Percentiles rank a stretch among this genome's conserved stretches.
These are phyloP conservation scores for Xylaria sp. DNA, from an alignment of 495 filamentous ascomycete species.

Conservation along the genomic window DNA sequence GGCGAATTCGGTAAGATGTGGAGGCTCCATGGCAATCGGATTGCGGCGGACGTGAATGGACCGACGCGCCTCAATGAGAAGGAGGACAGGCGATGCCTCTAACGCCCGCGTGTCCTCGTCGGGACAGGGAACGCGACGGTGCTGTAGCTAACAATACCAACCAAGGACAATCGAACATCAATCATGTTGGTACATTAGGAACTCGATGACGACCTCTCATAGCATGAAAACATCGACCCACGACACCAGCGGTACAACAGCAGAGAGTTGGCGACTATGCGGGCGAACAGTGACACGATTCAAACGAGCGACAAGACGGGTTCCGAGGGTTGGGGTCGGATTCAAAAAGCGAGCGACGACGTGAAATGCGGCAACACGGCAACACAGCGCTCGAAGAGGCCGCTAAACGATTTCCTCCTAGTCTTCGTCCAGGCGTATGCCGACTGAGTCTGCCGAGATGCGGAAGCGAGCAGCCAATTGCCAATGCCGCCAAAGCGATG, in stretches of 20 bases:
- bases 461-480: conserved; percentile 13
- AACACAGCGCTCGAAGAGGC: not conserved
- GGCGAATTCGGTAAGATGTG: conserved; percentile 64
- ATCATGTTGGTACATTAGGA: conserved; percentile 55
- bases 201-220: conserved; percentile 21
- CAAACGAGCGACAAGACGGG: conserved; percentile 34
- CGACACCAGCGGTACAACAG: conserved; percentile 15
- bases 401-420: conserved; percentile 1
- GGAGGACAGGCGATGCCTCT: conserved; percentile 36
- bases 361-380: not conserved
- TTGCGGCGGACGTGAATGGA: conserved; percentile 23
- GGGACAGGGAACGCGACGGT: conserved; percentile 42
- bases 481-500: not conserved
- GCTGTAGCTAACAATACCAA: conserved; percentile 40
- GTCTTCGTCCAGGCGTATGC: not conserved
- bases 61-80: conserved; percentile 34
- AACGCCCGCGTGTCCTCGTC: conserved; percentile 46
- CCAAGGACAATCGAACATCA: conserved; percentile 47
- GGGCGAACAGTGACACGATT: conserved; percentile 14
- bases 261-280: conserved; percentile 14
- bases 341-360: conserved; percentile 39
- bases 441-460: not conserved
- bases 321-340: conserved; percentile 27
- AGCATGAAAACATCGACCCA: conserved; percentile 17
- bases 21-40: conserved; percentile 53